Percentiles rank a stretch among this genome's conserved stretches.
Evolutionary conservation across 371 early-diverging fungal species (phyloP).

Genomic region (Apophysomyces sp.): DNA sequence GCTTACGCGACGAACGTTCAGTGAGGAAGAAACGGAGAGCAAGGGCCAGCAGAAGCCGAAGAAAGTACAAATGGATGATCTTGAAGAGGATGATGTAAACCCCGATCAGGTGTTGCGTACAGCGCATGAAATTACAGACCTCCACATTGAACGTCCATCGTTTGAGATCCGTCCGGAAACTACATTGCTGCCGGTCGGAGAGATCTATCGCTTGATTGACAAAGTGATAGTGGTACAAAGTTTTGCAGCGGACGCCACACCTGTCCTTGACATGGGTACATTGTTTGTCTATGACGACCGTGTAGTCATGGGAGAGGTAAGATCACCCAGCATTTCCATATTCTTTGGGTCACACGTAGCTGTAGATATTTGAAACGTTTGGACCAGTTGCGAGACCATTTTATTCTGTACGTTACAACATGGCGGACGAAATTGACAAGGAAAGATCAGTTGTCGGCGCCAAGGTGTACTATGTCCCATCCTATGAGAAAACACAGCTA

Average conservation of each 20-base stretch:
- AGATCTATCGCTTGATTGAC: slow-evolving; percentile 69
- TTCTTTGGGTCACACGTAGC: not conserved
- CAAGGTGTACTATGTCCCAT: slow-evolving; percentile 62
- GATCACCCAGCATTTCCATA: too few relatives aligned
- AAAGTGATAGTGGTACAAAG: slow-evolving; percentile 76
- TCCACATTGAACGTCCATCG: slow-evolving; percentile 57
- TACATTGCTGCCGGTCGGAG: slow-evolving; percentile 61
- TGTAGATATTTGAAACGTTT: slow-evolving; percentile 87
- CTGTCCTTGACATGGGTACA: slow-evolving; percentile 78
- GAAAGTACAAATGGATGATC: slow-evolving; percentile 16
- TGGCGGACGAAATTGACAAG: slow-evolving; percentile 57
- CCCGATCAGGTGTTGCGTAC: slow-evolving; percentile 29
- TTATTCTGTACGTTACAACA: slow-evolving; percentile 80
- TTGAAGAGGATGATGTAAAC: slow-evolving; percentile 18
- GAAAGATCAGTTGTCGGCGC: slow-evolving; percentile 45
- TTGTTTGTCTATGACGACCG: slow-evolving; percentile 70
- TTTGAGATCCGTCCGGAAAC: slow-evolving; percentile 59
- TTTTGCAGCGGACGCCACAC: slow-evolving; percentile 39
- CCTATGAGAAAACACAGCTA: slow-evolving; percentile 51
- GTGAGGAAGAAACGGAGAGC: slow-evolving; percentile 16
- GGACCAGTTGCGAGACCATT: slow-evolving; percentile 86
- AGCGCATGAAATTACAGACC: slow-evolving; percentile 59
- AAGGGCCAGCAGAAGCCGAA: slow-evolving; percentile 8
- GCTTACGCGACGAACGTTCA: not conserved
- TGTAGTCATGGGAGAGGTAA: slow-evolving; percentile 71